These are phyloP conservation scores for Ceratocystis diversiconidia DNA, from an alignment of 2,329 filamentous ascomycete species.

Conservation along the genomic window DNA sequence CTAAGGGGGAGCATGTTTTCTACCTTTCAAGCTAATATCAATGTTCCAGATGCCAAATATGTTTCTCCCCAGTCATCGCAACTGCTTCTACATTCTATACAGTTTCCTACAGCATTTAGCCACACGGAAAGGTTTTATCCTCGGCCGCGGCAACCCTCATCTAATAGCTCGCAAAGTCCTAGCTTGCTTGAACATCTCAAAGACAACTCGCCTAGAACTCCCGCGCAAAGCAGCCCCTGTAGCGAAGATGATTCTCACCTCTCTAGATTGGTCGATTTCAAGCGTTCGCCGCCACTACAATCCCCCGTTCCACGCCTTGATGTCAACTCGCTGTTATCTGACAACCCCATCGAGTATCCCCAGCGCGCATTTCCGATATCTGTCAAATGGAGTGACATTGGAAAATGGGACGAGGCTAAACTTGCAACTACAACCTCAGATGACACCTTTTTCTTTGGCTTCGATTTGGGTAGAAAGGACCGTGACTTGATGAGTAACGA, in stretches of 20 bases:
- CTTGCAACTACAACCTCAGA: conserved; percentile 19
- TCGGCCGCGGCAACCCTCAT: conserved; percentile 9
- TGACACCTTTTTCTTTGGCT: conserved; percentile 45
- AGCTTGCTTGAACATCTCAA: neutral
- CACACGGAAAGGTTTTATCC: neutral
- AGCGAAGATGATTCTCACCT: conserved; percentile 26
- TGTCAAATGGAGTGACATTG: conserved; percentile 9
- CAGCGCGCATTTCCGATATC: conserved; percentile 8
- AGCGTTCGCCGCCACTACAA: conserved; percentile 17
- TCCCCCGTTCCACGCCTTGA: conserved; percentile 35
- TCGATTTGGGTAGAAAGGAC: conserved; percentile 57
- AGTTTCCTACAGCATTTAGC: neutral
- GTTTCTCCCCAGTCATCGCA: neutral
- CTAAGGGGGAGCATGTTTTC: conserved; percentile 10
- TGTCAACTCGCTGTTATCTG: conserved; percentile 49
- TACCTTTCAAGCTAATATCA: conserved; percentile 11
- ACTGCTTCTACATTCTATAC: neutral
- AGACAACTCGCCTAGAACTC: conserved; percentile 28
- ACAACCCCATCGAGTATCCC: conserved; percentile 26
- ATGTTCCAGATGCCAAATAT: neutral
- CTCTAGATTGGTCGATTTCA: conserved; percentile 18
- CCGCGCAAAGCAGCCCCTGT: conserved; percentile 28
- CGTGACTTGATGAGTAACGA: conserved; percentile 56
- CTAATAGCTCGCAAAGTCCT: conserved; percentile 7
- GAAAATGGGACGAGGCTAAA: conserved; percentile 8